phyloP scores from a whole-genome alignment of 768 basidiomycete genomes.

The Leucogyrophana mollusca region DNA sequence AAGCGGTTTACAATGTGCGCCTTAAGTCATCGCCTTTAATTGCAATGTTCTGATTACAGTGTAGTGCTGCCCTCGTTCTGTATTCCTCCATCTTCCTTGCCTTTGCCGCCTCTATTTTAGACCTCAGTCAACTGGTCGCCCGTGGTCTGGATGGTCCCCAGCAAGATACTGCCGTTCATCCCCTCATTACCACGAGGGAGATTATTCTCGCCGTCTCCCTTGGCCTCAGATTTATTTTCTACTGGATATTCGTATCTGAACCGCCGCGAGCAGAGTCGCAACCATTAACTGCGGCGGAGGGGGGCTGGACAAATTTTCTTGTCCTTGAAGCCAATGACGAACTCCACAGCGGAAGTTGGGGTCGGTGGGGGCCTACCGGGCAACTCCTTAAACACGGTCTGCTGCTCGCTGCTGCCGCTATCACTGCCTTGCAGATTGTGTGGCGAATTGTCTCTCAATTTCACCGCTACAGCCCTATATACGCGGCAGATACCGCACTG shows the following conservation, averaged over 20 bases:
- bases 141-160: conserved; percentile 29
- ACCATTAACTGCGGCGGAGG: conserved; percentile 9
- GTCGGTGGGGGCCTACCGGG: conserved; percentile 60
- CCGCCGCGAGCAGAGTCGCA: conserved; percentile 47
- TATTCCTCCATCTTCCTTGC: conserved; percentile 56
- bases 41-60: conserved; percentile 7
- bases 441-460: conserved; percentile 52
- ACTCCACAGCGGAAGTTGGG: conserved; percentile 63
- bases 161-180: conserved; percentile 19
- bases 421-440: conserved; percentile 58
- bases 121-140: conserved; percentile 54
- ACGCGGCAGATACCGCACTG: conserved; percentile 55
- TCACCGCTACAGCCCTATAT: conserved; percentile 43
- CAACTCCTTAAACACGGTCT: conserved; percentile 50
- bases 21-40: background rate
- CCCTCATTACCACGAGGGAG: conserved; percentile 54
- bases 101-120: conserved; percentile 62
- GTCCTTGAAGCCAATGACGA: conserved; percentile 12
- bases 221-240: conserved; percentile 62
- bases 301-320: conserved; percentile 13
- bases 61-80: conserved; percentile 49
- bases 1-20: conserved; percentile 49
- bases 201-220: conserved; percentile 54
- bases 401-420: conserved; percentile 41
- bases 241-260: conserved; percentile 64